These are phyloP conservation scores for Candida sp. DNA, from an alignment of 1,139 yeast species.

Conservation along the genomic window DNA sequence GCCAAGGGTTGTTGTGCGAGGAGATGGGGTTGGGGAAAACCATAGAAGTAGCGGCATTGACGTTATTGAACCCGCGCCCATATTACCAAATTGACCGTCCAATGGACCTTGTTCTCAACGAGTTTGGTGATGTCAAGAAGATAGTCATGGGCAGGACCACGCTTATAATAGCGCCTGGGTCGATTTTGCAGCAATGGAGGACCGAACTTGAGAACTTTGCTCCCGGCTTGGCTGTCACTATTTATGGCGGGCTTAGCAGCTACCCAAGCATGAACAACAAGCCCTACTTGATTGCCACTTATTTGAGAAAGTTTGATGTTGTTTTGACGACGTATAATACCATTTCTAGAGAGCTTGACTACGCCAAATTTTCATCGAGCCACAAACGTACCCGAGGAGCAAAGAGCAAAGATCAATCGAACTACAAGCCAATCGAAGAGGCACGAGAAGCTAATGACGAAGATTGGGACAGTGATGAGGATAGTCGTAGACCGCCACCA, in stretches of 20 bases:
- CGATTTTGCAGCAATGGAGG: slow-evolving; percentile 85
- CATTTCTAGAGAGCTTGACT: slow-evolving; percentile 77
- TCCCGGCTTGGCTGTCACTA: slow-evolving; percentile 56
- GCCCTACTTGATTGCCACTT: slow-evolving; percentile 47
- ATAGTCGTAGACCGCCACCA: background rate
- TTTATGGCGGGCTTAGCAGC: slow-evolving; percentile 64
- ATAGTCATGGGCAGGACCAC: slow-evolving; percentile 70
- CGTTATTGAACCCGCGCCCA: slow-evolving; percentile 61
- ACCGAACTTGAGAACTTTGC: slow-evolving; percentile 70
- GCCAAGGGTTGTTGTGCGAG: slow-evolving; percentile 79
- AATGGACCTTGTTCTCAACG: slow-evolving; percentile 35
- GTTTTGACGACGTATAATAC: slow-evolving; percentile 80
- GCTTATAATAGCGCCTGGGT: slow-evolving; percentile 81
- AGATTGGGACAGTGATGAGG: slow-evolving; percentile 8
- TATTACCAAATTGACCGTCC: slow-evolving; percentile 45
- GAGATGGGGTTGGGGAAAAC: slow-evolving; percentile 99
- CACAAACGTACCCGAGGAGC: slow-evolving; percentile 55
- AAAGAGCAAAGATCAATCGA: slow-evolving; percentile 17
- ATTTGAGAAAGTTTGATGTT: slow-evolving; percentile 66
- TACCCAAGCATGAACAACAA: slow-evolving; percentile 49
- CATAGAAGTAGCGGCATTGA: slow-evolving; percentile 74
- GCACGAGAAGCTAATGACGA: slow-evolving; percentile 16
- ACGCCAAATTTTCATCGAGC: slow-evolving; percentile 73
- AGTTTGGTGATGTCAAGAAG: slow-evolving; percentile 40
- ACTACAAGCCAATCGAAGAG: slow-evolving; percentile 16